Conservation (phyloP, 1,284 basidiomycete genomes). For the Rhodotorula sp. region DNA sequence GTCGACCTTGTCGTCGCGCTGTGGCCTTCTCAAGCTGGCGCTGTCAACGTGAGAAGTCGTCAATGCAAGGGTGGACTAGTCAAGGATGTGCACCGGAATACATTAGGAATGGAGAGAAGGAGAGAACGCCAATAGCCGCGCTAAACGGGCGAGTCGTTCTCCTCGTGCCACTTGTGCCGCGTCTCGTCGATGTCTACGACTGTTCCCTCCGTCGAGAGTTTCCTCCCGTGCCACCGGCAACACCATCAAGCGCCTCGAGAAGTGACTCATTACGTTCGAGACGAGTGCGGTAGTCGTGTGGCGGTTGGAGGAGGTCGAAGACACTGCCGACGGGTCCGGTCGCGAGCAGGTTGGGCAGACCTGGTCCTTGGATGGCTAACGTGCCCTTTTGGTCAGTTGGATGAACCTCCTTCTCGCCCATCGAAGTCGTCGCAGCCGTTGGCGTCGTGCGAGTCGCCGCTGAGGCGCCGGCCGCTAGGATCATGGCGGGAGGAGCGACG, state of each 20-base stretch:
- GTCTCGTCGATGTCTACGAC: not conserved
- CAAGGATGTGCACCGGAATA: not conserved
- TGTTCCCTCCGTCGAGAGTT: slow-evolving; percentile 1
- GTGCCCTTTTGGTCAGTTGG: not conserved
- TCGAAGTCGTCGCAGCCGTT: not conserved
- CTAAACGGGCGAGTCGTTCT: slow-evolving; percentile 5
- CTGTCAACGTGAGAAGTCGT: no score
- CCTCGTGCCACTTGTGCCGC: not conserved
- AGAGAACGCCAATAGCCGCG: not conserved
- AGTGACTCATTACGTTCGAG: slow-evolving; percentile 8
- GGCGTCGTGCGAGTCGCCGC: no score
- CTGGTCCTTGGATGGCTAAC: slow-evolving; percentile 3
- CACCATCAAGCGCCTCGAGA: not conserved
- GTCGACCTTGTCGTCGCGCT: no score
- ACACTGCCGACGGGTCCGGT: not conserved
- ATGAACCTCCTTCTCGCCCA: not conserved
- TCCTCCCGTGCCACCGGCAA: not conserved
- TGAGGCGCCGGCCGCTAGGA: not conserved
- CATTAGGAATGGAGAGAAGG: not conserved
- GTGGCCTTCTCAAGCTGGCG: no score
- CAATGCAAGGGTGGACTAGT: no score
- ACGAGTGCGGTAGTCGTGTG: not conserved
- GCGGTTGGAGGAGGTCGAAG: not conserved
- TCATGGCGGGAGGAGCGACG: not conserved
- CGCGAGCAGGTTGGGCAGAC: slow-evolving; percentile 4